phyloP scores from a whole-genome alignment of 2,329 filamentous ascomycete species.

The Botrytis aclada region DNA sequence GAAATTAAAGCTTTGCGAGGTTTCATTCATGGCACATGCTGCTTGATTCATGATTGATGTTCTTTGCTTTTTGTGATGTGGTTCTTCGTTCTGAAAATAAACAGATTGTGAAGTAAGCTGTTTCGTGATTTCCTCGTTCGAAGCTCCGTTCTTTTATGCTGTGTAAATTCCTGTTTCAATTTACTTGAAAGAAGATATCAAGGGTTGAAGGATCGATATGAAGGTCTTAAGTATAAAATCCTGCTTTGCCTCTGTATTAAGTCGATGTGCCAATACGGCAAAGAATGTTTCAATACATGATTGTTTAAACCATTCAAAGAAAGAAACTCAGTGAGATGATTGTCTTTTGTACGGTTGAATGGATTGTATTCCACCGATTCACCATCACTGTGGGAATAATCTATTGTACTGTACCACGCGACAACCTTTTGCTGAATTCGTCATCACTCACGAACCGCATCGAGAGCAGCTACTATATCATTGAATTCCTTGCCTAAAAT shows the following conservation, averaged over 20 bases:
- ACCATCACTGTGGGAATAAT: not conserved
- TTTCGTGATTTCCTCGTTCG: fast-evolving
- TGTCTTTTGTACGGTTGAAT: not conserved
- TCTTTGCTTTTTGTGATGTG: not conserved
- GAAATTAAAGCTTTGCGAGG: not conserved
- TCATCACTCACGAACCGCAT: not conserved
- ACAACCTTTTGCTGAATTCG: not conserved
- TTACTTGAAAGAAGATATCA: not conserved
- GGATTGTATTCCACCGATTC: not conserved
- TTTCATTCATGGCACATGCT: not conserved
- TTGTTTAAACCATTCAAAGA: not conserved
- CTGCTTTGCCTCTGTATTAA: too few species aligned
- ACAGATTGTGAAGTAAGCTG: not conserved
- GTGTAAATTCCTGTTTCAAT: too few species aligned
- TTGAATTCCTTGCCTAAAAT: not conserved
- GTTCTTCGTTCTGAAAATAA: not conserved
- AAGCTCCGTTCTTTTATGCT: not conserved
- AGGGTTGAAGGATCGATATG: not conserved
- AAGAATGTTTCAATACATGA: not conserved
- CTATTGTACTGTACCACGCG: too few species aligned
- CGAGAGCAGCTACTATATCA: not conserved
- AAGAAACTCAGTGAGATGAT: not conserved
- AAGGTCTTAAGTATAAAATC: too few species aligned
- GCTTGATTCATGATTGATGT: not conserved
- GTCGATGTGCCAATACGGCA: not conserved